Conservation (phyloP, 2,329 filamentous ascomycete genomes). For the Colletotrichum eleusines region DNA sequence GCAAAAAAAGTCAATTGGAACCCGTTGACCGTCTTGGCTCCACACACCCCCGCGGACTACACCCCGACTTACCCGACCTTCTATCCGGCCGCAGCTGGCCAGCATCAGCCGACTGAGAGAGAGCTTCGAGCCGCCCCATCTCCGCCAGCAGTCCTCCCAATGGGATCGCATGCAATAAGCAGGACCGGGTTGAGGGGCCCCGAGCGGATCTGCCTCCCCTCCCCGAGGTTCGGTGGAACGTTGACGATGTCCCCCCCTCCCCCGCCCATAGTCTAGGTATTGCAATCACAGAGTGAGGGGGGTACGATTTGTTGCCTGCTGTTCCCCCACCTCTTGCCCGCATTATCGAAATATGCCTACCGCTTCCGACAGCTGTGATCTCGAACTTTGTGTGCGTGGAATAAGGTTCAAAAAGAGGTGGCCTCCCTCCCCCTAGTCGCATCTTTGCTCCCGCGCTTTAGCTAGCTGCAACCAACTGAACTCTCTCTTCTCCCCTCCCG, state of each 20-base stretch:
- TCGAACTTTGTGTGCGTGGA: constrained; percentile 2
- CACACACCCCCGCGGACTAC: constrained; percentile 33
- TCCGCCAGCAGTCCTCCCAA: constrained; percentile 22
- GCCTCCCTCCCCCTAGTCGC: constrained; percentile 12
- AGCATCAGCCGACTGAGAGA: constrained; percentile 22
- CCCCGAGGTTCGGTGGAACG: constrained; percentile 19
- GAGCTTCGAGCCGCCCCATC: constrained; percentile 25
- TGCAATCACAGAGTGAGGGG: not conserved
- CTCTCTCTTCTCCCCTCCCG: not conserved
- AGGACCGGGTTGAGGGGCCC: constrained; percentile 10
- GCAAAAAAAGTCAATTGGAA: constrained; percentile 26
- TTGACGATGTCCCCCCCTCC: not conserved
- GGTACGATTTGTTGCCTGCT: not conserved
- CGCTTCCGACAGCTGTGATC: constrained; percentile 7
- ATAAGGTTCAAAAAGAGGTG: constrained; percentile 34
- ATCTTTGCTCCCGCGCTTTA: not conserved
- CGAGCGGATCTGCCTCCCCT: constrained; percentile 31
- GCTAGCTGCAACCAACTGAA: not conserved
- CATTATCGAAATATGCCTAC: constrained; percentile 3
- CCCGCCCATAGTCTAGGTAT: constrained; percentile 2
- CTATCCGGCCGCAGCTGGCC: constrained; percentile 19
- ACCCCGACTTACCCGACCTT: constrained; percentile 9
- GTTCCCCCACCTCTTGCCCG: constrained; percentile 8
- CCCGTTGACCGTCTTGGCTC: not conserved
- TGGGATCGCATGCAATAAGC: constrained; percentile 31